Evolutionary conservation across 192 early-diverging fungal genomes (phyloP).

Genomic region (Gorgonomyces haynaldii): DNA sequence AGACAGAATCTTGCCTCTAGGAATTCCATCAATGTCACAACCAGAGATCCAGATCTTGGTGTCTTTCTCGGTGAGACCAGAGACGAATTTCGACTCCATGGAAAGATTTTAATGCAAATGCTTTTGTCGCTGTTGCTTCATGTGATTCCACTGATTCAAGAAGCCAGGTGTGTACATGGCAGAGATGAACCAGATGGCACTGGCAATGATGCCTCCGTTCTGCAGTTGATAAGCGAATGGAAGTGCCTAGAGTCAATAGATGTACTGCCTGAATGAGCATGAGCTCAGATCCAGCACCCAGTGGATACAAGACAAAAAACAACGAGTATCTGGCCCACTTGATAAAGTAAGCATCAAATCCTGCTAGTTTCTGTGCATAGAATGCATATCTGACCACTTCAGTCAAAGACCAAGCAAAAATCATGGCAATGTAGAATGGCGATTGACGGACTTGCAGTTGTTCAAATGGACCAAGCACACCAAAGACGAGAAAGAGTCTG

Average conservation of each 20-base stretch:
- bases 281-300: constrained; percentile 76
- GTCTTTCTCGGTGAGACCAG: background rate
- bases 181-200: constrained; percentile 47
- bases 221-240: too few species aligned
- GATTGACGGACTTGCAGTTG: too few species aligned
- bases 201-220: too few species aligned
- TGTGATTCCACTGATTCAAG: constrained; percentile 79
- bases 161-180: constrained; percentile 66
- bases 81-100: too few species aligned
- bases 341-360: constrained; percentile 41
- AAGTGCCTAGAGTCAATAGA: too few species aligned
- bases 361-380: constrained; percentile 69
- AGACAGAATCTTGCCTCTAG: constrained; percentile 56
- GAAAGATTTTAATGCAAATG: too few species aligned
- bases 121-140: constrained; percentile 81
- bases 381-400: constrained; percentile 87
- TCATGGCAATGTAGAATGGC: too few species aligned
- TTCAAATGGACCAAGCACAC: too few species aligned
- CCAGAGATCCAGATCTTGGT: constrained; percentile 36
- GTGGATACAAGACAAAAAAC: constrained; percentile 87
- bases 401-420: constrained; percentile 87
- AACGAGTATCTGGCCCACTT: constrained; percentile 82
- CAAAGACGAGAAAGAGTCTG: too few species aligned
- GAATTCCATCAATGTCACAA: constrained; percentile 62
- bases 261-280: too few species aligned